These are phyloP conservation scores for Diaporthe velutina DNA, from an alignment of 2,329 filamentous ascomycete species.

Conservation along the genomic window DNA sequence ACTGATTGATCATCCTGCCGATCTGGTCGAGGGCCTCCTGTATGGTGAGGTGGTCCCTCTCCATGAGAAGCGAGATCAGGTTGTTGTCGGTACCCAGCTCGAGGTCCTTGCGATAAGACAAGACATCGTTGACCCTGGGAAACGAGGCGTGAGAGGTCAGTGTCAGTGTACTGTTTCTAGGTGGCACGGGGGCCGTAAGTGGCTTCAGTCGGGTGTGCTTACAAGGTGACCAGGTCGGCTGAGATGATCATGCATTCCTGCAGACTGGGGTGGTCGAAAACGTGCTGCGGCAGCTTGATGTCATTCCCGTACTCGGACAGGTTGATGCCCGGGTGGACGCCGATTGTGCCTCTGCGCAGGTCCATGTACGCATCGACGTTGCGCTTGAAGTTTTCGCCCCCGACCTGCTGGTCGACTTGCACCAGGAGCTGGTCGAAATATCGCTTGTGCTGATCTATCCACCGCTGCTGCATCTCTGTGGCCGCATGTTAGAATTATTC, in stretches of 20 bases:
- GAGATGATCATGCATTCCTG: neutral
- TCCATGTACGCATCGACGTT: slow-evolving; percentile 1
- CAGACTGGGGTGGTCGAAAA: neutral
- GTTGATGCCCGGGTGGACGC: neutral
- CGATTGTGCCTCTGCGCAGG: neutral
- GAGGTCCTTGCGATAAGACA: slow-evolving; percentile 6
- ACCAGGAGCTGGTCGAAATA: neutral
- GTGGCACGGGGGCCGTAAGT: neutral
- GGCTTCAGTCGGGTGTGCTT: neutral
- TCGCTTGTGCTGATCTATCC: slow-evolving; percentile 1
- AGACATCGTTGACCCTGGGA: neutral
- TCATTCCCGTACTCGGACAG: neutral
- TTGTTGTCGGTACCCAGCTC: neutral
- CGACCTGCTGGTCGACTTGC: neutral
- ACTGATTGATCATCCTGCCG: neutral
- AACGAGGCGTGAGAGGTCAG: neutral
- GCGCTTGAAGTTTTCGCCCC: neutral
- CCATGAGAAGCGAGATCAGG: neutral
- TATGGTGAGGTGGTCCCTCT: neutral
- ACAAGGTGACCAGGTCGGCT: neutral
- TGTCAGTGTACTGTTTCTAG: neutral
- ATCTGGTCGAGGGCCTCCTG: neutral
- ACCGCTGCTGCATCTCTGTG: slow-evolving; percentile 5
- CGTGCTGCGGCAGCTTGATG: neutral
- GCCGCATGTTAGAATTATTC: neutral